A percentile compares a stretch with the other conserved stretches of the same genome.
phyloP scores from a whole-genome alignment of 148 eudicot genomes.

The Fagopyrum homotropicum region DNA sequence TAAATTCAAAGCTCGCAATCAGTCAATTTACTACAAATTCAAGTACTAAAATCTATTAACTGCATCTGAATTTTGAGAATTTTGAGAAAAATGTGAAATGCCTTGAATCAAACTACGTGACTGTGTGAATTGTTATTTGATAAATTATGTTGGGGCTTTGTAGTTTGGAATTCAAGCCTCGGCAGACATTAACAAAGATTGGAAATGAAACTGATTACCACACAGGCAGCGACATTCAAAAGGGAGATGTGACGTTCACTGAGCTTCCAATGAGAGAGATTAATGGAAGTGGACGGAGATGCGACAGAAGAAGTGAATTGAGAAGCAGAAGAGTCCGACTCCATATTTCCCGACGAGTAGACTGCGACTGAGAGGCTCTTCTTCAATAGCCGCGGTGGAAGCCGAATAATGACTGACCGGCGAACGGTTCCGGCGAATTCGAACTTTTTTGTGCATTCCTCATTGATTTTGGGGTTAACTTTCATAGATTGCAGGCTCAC shows the following conservation, averaged over 20 bases:
- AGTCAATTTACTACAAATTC: background rate
- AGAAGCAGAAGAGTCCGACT: conserved; percentile 37
- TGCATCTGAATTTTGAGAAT: background rate
- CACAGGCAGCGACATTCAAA: conserved; percentile 57
- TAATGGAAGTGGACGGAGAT: conserved; percentile 29
- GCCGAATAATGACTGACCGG: conserved; percentile 21
- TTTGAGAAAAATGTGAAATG: background rate
- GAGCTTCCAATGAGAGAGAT: conserved; percentile 35
- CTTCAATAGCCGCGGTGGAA: conserved; percentile 24
- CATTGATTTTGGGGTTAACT: conserved; percentile 14
- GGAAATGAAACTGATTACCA: conserved; percentile 27
- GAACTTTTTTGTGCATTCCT: conserved; percentile 7
- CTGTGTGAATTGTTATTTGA: background rate
- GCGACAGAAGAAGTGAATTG: conserved; percentile 49
- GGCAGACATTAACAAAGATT: background rate
- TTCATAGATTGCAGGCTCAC: conserved; percentile 24
- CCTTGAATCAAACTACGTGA: background rate
- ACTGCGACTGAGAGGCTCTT: conserved; percentile 19
- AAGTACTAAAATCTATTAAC: background rate
- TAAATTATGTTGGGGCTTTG: background rate
- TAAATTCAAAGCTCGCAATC: background rate
- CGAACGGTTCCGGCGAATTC: conserved; percentile 21
- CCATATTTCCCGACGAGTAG: conserved; percentile 21
- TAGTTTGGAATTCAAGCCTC: background rate
- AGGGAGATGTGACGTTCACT: conserved; percentile 57